Conservation (phyloP, 2,329 filamentous ascomycete species). For the Phialophora expanda region DNA sequence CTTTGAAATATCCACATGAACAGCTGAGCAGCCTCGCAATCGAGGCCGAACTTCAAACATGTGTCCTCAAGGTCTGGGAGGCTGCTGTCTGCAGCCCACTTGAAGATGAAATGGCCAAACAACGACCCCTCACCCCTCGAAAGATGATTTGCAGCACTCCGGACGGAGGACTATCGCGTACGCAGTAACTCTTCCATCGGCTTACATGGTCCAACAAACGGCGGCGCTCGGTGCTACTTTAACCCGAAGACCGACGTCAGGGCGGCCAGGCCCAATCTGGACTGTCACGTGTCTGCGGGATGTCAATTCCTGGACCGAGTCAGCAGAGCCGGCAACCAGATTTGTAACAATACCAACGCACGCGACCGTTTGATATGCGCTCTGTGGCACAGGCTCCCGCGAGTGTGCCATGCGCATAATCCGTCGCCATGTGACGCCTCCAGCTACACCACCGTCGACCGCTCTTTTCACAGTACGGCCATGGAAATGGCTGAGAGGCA, state of each 20-base stretch:
- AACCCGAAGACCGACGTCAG: not conserved
- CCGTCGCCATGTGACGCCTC: slow-evolving; percentile 30
- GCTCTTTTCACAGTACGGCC: slow-evolving; percentile 8
- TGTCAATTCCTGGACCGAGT: not conserved
- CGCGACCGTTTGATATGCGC: slow-evolving; percentile 21
- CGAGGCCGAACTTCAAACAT: not conserved
- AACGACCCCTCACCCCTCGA: not conserved
- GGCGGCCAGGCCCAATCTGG: not conserved
- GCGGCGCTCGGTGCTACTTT: not conserved
- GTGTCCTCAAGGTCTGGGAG: not conserved
- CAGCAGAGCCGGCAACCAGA: not conserved
- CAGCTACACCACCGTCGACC: slow-evolving; percentile 20
- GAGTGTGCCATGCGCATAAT: slow-evolving; percentile 35
- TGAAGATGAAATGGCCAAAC: not conserved
- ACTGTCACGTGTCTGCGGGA: not conserved
- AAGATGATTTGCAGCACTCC: not conserved
- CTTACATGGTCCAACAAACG: too few relatives aligned
- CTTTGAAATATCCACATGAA: not conserved
- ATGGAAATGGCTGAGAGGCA: slow-evolving; percentile 26
- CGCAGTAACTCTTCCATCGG: too few relatives aligned
- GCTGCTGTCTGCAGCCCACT: not conserved
- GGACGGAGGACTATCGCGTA: not conserved
- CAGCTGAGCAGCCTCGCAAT: not conserved
- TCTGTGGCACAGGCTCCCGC: slow-evolving; percentile 17
- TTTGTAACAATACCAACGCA: slow-evolving; percentile 6